phyloP scores from a whole-genome alignment of 305 asterid species.

The Fraxinus baroniana region DNA sequence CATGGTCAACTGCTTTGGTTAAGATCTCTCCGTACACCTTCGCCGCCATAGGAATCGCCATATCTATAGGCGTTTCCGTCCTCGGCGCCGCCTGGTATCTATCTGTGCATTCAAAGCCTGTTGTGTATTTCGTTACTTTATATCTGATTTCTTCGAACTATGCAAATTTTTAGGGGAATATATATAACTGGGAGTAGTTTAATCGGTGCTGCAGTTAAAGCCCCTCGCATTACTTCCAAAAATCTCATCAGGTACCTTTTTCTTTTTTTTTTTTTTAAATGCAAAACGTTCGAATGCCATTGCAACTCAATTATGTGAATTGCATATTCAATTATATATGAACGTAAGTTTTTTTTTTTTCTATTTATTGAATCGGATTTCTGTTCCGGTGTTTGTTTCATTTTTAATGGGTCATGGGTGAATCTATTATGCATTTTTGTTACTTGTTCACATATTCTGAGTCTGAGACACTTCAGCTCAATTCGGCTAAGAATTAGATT shows the following conservation, averaged over 20 bases:
- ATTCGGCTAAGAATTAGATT: background rate
- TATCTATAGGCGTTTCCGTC: conserved; percentile 92
- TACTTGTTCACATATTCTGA: conserved; percentile 1
- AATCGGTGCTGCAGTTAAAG: conserved; percentile 95
- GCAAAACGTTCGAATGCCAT: background rate
- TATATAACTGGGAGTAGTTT: conserved; percentile 95
- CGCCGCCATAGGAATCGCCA: conserved; percentile 86
- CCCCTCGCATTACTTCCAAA: conserved; percentile 94
- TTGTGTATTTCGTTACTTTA: background rate
- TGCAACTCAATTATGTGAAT: conserved; percentile 1
- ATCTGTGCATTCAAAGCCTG: background rate
- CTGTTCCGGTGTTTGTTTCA: background rate
- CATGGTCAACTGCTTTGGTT: conserved; percentile 83
- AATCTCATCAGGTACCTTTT: conserved; percentile 77
- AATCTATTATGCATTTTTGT: background rate
- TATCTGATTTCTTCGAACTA: conserved; percentile 11
- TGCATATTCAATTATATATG: background rate
- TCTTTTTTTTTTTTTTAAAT: background rate
- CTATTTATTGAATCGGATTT: background rate
- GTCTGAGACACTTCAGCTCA: background rate
- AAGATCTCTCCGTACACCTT: conserved; percentile 91
- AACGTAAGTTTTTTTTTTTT: background rate
- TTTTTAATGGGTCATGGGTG: conserved; percentile 2
- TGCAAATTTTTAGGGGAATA: conserved; percentile 61
- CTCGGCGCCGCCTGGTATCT: conserved; percentile 93